phyloP scores from a whole-genome alignment of 1,284 basidiomycete genomes.

The Pascua sp. region DNA sequence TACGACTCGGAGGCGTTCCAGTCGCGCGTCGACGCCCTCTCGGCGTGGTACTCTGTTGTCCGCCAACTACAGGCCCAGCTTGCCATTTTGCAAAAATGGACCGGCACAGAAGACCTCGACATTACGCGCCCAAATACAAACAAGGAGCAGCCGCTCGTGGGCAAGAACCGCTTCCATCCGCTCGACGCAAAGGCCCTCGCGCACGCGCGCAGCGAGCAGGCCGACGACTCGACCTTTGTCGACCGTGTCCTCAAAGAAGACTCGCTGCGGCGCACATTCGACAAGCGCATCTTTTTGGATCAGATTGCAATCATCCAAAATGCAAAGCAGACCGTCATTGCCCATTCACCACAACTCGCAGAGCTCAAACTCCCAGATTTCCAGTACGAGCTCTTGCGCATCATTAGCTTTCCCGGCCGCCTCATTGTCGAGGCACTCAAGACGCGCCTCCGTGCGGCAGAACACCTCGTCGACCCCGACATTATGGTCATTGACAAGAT shows the following conservation, averaged over 20 bases:
- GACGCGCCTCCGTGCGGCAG: conserved; percentile 84
- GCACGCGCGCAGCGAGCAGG: conserved; percentile 25
- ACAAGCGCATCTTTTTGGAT: conserved; percentile 84
- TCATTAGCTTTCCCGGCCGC: conserved; percentile 92
- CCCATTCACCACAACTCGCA: conserved; percentile 53
- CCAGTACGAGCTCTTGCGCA: conserved; percentile 83
- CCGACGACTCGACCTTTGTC: conserved; percentile 76
- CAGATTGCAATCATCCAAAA: conserved; percentile 80
- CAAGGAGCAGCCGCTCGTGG: conserved; percentile 53
- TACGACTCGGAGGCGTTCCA: conserved; percentile 67
- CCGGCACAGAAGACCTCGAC: conserved; percentile 83
- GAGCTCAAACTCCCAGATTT: conserved; percentile 87
- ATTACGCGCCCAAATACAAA: conserved; percentile 71
- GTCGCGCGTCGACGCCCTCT: conserved; percentile 75
- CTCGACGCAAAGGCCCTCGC: conserved; percentile 37
- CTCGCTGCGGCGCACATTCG: conserved; percentile 87
- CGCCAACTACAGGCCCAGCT: conserved; percentile 74
- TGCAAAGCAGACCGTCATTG: conserved; percentile 83
- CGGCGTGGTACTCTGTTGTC: conserved; percentile 82
- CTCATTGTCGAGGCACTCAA: conserved; percentile 88
- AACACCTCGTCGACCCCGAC: conserved; percentile 79
- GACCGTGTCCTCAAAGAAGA: conserved; percentile 96
- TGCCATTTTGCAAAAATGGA: conserved; percentile 78
- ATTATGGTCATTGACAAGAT: conserved; percentile 92
- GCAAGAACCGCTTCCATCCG: conserved; percentile 40